These are phyloP conservation scores for Colletotrichum cereale DNA, from an alignment of 2,329 filamentous ascomycete genomes.

Conservation along the genomic window DNA sequence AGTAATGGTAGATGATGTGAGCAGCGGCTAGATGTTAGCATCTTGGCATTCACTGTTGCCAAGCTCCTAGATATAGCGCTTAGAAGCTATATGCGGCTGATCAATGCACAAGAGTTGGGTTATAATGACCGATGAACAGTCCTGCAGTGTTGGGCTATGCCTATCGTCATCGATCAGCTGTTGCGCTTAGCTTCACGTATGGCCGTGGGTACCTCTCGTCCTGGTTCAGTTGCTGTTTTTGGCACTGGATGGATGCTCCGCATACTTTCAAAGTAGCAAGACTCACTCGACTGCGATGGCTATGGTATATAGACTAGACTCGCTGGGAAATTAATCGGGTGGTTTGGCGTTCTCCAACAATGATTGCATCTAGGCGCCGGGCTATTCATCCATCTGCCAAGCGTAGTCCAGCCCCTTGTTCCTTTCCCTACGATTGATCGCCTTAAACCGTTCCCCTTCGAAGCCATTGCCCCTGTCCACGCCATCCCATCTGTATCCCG, in stretches of 20 bases:
- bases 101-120: constrained; percentile 1
- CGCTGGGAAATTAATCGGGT: background rate
- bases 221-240: background rate
- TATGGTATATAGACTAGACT: background rate
- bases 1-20: background rate
- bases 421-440: constrained; percentile 81
- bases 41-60: background rate
- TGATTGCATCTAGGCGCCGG: background rate
- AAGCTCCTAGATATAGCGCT: constrained; percentile 24
- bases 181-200: background rate
- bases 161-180: background rate
- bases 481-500: constrained; percentile 96
- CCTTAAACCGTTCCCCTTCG: constrained; percentile 92
- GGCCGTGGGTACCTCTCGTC: background rate
- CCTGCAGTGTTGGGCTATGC: background rate
- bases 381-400: constrained; percentile 95
- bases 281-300: too few relatives aligned
- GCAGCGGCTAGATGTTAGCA: background rate
- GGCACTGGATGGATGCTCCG: too few relatives aligned
- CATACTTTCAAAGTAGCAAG: background rate
- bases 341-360: background rate
- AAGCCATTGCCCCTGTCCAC: constrained; percentile 95
- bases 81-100: background rate
- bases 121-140: too few relatives aligned
- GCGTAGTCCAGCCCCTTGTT: constrained; percentile 86